Evolutionary conservation across 257 asterid genomes (phyloP).

Genomic region (Ilex aquifolium): DNA sequence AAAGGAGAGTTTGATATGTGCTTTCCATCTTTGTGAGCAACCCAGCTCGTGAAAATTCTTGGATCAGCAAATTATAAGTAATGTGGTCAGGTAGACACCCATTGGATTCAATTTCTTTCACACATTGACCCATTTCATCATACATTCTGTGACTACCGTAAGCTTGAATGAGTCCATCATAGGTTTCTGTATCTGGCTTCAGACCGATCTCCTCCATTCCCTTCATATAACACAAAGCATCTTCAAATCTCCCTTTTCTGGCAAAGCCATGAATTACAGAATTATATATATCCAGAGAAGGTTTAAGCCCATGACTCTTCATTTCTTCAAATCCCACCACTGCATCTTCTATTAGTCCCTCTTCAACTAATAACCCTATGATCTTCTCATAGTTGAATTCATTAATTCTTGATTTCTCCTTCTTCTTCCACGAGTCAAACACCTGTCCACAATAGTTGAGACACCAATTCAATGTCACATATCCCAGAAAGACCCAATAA

Average conservation of each 20-base stretch:
- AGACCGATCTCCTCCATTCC: conserved; percentile 20
- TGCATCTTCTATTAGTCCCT: conserved; percentile 18
- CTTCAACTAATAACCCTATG: conserved; percentile 18
- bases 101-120: conserved; percentile 19
- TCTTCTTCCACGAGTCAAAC: conserved; percentile 23
- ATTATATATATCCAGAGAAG: conserved; percentile 10
- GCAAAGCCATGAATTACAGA: conserved; percentile 16
- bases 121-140: conserved; percentile 24
- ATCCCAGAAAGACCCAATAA: neutral
- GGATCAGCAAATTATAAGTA: conserved; percentile 22
- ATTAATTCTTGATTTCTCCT: conserved; percentile 19
- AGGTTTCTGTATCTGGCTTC: conserved; percentile 21
- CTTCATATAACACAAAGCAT: conserved; percentile 18
- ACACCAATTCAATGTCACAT: neutral
- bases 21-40: conserved; percentile 26
- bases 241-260: conserved; percentile 15
- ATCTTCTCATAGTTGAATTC: conserved; percentile 20
- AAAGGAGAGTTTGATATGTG: conserved; percentile 15
- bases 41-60: conserved; percentile 30
- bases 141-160: conserved; percentile 22
- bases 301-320: conserved; percentile 14
- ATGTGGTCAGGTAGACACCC: conserved; percentile 27
- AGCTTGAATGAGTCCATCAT: conserved; percentile 27
- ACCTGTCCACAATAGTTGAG: conserved; percentile 10
- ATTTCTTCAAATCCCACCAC: conserved; percentile 13